Evolutionary conservation across 768 basidiomycete species (phyloP).

Genomic region (Wakefieldia striispora): DNA sequence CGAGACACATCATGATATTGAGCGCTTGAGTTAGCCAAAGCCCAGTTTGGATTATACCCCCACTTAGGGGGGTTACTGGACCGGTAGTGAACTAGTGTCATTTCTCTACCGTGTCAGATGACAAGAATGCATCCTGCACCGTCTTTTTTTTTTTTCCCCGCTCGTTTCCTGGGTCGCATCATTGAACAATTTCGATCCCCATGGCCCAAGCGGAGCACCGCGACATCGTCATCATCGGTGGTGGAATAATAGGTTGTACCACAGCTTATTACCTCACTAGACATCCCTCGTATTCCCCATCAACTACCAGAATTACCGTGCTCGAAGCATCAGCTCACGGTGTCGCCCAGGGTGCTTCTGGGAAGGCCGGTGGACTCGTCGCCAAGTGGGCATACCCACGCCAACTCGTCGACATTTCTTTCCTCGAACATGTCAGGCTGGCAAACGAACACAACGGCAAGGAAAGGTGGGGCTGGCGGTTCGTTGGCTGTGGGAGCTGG

Average conservation of each 20-base stretch:
- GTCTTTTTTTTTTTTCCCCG: background rate
- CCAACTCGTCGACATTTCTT: conserved; percentile 65
- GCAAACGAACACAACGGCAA: conserved; percentile 67
- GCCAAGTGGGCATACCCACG: conserved; percentile 83
- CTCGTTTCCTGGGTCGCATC: too few relatives aligned
- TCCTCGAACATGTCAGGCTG: conserved; percentile 66
- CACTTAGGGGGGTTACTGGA: too few relatives aligned
- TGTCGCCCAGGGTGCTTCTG: conserved; percentile 76
- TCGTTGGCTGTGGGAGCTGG: conserved; percentile 72
- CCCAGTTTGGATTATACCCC: too few relatives aligned
- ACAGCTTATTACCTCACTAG: conserved; percentile 77
- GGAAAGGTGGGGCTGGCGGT: conserved; percentile 81
- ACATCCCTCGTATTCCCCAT: conserved; percentile 46
- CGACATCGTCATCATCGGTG: conserved; percentile 76
- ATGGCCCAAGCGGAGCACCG: conserved; percentile 18
- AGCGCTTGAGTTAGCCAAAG: too few relatives aligned
- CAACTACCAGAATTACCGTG: conserved; percentile 50
- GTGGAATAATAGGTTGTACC: conserved; percentile 83
- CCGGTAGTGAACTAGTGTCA: too few relatives aligned
- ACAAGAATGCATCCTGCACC: too few relatives aligned
- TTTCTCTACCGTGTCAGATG: too few relatives aligned
- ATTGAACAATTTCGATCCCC: too few relatives aligned
- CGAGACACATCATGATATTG: too few relatives aligned
- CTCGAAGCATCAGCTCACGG: conserved; percentile 68
- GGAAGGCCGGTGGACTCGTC: conserved; percentile 83